phyloP scores from a whole-genome alignment of 768 basidiomycete species.

The Mycena amicta region DNA sequence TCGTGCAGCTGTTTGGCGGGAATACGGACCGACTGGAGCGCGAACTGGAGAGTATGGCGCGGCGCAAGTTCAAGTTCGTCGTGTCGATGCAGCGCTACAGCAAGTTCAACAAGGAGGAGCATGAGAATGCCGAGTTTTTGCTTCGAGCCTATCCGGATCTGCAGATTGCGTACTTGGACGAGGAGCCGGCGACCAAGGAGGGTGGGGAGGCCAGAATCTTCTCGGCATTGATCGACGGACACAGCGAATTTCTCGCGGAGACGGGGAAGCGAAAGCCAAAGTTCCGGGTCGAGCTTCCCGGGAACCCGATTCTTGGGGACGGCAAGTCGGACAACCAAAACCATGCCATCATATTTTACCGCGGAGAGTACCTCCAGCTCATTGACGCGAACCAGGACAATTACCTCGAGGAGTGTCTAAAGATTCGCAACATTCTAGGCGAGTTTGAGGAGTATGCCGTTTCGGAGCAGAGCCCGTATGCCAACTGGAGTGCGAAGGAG shows the following conservation, averaged over 20 bases:
- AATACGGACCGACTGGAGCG: conserved; percentile 97
- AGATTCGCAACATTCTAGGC: conserved; percentile 94
- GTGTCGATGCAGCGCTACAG: conserved; percentile 99
- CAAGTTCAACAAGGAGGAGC: conserved; percentile 99
- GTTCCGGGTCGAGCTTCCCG: conserved; percentile 97
- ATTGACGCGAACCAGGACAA: conserved; percentile 99
- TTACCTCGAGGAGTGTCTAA: conserved; percentile 98
- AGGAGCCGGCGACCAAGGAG: conserved; percentile 92
- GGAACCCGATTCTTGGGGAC: conserved; percentile 98
- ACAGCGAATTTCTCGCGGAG: conserved; percentile 92
- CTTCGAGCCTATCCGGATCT: conserved; percentile 97
- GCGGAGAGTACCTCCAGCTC: conserved; percentile 98
- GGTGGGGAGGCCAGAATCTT: conserved; percentile 95
- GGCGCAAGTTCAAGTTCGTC: conserved; percentile 98
- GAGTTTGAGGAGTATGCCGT: conserved; percentile 94
- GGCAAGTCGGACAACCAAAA: conserved; percentile 99
- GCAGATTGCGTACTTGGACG: conserved; percentile 97
- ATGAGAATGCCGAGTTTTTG: conserved; percentile 98
- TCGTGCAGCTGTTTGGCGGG: conserved; percentile 96
- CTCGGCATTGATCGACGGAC: conserved; percentile 96
- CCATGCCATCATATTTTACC: conserved; percentile 98
- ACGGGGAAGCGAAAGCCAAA: conserved; percentile 90
- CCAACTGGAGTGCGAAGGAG: conserved; percentile 86
- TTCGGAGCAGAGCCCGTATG: conserved; percentile 88
- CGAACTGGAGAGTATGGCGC: conserved; percentile 96